Percentiles rank a stretch among this genome's conserved stretches.
Evolutionary conservation across 306 rosid species (phyloP).

Genomic region (Vigna unguiculata): DNA sequence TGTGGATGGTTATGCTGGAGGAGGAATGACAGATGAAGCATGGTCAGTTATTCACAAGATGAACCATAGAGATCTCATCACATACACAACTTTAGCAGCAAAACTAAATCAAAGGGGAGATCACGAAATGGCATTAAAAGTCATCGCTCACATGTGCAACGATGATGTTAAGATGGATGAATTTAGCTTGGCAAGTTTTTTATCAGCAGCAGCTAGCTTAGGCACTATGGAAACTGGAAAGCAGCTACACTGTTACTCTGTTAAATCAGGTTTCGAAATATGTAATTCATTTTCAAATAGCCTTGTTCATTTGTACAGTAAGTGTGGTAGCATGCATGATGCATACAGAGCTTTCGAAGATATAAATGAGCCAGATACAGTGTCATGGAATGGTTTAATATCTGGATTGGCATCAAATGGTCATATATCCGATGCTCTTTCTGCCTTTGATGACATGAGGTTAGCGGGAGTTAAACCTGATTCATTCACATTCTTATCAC

Average conservation of each 20-base stretch:
- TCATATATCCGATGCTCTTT: conserved; percentile 53
- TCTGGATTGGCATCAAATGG: conserved; percentile 65
- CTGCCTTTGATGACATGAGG: conserved; percentile 77
- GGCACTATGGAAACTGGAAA: conserved; percentile 63
- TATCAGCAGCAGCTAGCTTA: conserved; percentile 72
- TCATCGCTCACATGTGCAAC: conserved; percentile 53
- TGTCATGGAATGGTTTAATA: conserved; percentile 75
- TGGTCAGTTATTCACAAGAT: conserved; percentile 57
- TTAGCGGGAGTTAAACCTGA: conserved; percentile 64
- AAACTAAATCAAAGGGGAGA: conserved; percentile 65
- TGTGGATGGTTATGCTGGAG: conserved; percentile 72
- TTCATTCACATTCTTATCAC: conserved; percentile 56
- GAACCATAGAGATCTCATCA: conserved; percentile 61
- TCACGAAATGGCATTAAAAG: conserved; percentile 58
- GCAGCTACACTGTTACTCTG: conserved; percentile 66
- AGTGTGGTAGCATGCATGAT: conserved; percentile 60
- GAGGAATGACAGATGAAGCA: conserved; percentile 58
- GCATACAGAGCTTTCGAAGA: conserved; percentile 62
- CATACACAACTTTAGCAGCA: conserved; percentile 69
- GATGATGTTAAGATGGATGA: conserved; percentile 66
- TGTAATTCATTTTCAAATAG: conserved; percentile 60
- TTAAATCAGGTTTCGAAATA: conserved; percentile 61
- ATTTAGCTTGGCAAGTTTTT: conserved; percentile 65
- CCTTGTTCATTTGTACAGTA: conserved; percentile 67
- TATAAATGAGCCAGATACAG: conserved; percentile 55